A percentile compares a stretch with the other conserved stretches of the same genome.
phyloP scores from a whole-genome alignment of 768 basidiomycete genomes.

The Mycena crocata region DNA sequence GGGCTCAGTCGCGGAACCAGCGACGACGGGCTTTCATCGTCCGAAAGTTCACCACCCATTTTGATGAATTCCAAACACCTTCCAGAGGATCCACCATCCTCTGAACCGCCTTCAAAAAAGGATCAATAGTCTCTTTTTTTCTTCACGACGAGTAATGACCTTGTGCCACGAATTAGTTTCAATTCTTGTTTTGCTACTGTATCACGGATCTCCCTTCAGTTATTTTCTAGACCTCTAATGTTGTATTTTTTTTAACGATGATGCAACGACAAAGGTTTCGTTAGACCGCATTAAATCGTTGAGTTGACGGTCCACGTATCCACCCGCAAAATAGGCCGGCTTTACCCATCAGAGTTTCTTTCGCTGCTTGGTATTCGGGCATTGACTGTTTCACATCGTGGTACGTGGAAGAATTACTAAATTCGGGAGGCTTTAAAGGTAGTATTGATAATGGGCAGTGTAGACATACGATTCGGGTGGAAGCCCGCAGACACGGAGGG shows the following conservation, averaged over 20 bases:
- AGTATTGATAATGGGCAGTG: not conserved
- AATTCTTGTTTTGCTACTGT: not conserved
- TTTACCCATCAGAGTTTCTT: constrained; percentile 56
- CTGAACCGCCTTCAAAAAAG: constrained; percentile 40
- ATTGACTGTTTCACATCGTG: constrained; percentile 55
- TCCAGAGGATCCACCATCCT: constrained; percentile 17
- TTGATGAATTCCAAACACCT: constrained; percentile 37
- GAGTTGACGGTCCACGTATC: constrained; percentile 46
- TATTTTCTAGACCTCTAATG: not conserved
- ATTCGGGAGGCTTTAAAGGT: constrained; percentile 2
- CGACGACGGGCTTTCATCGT: constrained; percentile 54
- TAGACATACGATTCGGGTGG: constrained; percentile 32
- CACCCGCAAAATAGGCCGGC: constrained; percentile 70
- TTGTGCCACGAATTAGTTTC: constrained; percentile 28
- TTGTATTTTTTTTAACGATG: constrained; percentile 12
- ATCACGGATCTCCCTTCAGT: not conserved
- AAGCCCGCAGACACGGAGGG: constrained; percentile 30
- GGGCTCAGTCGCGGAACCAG: constrained; percentile 48
- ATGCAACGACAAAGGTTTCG: not conserved
- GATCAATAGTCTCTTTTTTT: constrained; percentile 36
- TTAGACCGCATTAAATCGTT: not conserved
- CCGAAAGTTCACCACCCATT: constrained; percentile 48
- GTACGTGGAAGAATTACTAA: constrained; percentile 54
- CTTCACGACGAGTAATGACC: constrained; percentile 23
- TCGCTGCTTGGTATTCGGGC: constrained; percentile 63